Percentiles rank a stretch among this genome's conserved stretches.
These are phyloP conservation scores for Bimuria novae-zelandiae DNA, from an alignment of 2,329 filamentous ascomycete species.

Conservation along the genomic window DNA sequence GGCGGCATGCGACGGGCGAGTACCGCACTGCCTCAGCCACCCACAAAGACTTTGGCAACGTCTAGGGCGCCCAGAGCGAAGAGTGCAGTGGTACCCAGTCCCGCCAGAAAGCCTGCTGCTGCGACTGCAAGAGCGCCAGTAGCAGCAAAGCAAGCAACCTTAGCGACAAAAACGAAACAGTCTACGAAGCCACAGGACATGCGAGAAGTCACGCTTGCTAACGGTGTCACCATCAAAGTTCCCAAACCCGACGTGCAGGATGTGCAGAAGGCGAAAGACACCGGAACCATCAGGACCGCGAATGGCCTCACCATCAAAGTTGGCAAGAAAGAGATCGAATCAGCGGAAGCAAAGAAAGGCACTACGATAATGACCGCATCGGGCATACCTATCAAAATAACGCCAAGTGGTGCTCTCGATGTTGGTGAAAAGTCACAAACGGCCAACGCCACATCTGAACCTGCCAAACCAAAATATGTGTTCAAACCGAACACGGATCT, in stretches of 20 bases:
- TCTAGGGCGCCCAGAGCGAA: constrained; percentile 28
- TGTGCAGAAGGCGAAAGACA: constrained; percentile 39
- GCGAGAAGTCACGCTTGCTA: constrained; percentile 36
- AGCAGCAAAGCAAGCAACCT: constrained; percentile 8
- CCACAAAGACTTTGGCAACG: constrained; percentile 27
- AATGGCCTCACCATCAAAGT: constrained; percentile 38
- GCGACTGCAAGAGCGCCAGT: constrained; percentile 12
- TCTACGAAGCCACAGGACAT: constrained; percentile 24
- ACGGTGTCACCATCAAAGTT: constrained; percentile 42
- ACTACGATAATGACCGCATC: constrained; percentile 32
- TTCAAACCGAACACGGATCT: constrained; percentile 9
- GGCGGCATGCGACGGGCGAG: constrained; percentile 35
- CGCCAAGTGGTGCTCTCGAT: constrained; percentile 28
- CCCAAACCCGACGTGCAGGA: constrained; percentile 34
- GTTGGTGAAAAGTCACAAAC: constrained; percentile 22
- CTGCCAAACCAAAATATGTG: constrained; percentile 15
- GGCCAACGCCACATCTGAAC: constrained; percentile 1
- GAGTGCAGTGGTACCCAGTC: constrained; percentile 24
- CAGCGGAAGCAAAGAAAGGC: constrained; percentile 35
- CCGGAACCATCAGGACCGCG: constrained; percentile 34
- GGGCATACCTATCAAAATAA: constrained; percentile 41
- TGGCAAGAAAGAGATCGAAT: constrained; percentile 38
- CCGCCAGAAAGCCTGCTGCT: constrained; percentile 18
- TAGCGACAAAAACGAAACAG: constrained; percentile 4
- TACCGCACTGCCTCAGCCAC: constrained; percentile 32